phyloP scores from a whole-genome alignment of 371 early-diverging fungal genomes.

The Rhizopus delemar region DNA sequence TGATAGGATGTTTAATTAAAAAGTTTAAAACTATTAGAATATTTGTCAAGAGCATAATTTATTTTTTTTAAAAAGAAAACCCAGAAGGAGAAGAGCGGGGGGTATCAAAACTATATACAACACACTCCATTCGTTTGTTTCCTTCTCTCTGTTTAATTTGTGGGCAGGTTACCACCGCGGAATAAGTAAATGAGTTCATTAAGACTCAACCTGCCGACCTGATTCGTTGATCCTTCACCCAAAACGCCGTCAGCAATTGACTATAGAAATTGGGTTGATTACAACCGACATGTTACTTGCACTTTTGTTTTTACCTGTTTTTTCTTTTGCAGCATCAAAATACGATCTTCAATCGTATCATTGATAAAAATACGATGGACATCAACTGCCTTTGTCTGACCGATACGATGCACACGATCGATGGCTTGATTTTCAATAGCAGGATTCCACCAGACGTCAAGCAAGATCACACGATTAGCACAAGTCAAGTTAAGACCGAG shows the following conservation, averaged over 20 bases:
- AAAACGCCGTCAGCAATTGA: slow-evolving; percentile 40
- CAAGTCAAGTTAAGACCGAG: slow-evolving; percentile 66
- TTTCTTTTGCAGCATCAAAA: slow-evolving; percentile 38
- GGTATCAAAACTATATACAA: too few relatives aligned
- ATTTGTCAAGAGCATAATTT: too few relatives aligned
- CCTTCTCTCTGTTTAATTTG: too few relatives aligned
- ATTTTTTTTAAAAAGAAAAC: too few relatives aligned
- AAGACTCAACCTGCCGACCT: slow-evolving; percentile 34
- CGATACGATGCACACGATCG: slow-evolving; percentile 93
- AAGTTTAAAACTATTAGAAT: too few relatives aligned
- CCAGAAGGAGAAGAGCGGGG: too few relatives aligned
- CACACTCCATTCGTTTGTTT: too few relatives aligned
- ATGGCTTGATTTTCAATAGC: slow-evolving; percentile 70
- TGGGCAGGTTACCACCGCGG: slow-evolving; percentile 33
- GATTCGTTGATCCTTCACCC: slow-evolving; percentile 37
- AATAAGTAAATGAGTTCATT: slow-evolving; percentile 48
- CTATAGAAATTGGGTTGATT: slow-evolving; percentile 4
- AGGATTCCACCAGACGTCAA: slow-evolving; percentile 75
- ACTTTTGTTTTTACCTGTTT: slow-evolving; percentile 24
- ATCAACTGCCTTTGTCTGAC: slow-evolving; percentile 74
- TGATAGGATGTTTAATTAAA: too few relatives aligned
- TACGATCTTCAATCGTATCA: slow-evolving; percentile 45
- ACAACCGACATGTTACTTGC: too few relatives aligned
- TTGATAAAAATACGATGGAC: slow-evolving; percentile 30
- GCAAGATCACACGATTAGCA: slow-evolving; percentile 34